A percentile compares a stretch with the other conserved stretches of the same genome.
Conservation (phyloP, 305 asterid species). For the Solanum hybrid region DNA sequence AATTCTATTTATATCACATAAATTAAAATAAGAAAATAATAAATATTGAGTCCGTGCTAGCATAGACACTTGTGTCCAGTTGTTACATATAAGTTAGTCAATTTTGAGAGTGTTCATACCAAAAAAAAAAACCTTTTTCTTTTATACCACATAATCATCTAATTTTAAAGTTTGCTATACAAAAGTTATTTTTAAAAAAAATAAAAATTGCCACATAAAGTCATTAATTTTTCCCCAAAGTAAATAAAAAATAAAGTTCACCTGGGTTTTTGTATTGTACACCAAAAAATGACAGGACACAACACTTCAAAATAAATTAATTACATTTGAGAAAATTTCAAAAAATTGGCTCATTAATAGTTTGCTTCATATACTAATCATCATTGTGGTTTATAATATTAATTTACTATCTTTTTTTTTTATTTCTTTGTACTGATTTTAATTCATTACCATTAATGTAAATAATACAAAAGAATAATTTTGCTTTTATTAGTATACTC, state of each 20-base stretch:
- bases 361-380: background rate
- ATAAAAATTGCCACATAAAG: background rate
- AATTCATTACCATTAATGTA: background rate
- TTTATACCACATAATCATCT: background rate
- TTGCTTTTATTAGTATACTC: background rate
- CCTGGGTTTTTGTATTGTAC: background rate
- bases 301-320: background rate
- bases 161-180: background rate
- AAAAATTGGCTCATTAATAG: background rate
- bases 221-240: background rate
- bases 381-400: background rate
- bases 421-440: background rate
- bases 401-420: too few relatives aligned
- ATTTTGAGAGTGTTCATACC: background rate
- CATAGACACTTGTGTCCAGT: background rate
- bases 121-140: background rate
- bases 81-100: background rate
- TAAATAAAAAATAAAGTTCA: background rate
- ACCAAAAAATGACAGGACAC: background rate
- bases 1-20: background rate
- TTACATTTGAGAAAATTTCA: background rate
- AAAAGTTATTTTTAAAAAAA: too few relatives aligned
- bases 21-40: too few relatives aligned
- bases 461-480: too few relatives aligned
- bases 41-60: too few relatives aligned